phyloP scores from a whole-genome alignment of 192 early-diverging fungal genomes.

The Backusella macrospora region DNA sequence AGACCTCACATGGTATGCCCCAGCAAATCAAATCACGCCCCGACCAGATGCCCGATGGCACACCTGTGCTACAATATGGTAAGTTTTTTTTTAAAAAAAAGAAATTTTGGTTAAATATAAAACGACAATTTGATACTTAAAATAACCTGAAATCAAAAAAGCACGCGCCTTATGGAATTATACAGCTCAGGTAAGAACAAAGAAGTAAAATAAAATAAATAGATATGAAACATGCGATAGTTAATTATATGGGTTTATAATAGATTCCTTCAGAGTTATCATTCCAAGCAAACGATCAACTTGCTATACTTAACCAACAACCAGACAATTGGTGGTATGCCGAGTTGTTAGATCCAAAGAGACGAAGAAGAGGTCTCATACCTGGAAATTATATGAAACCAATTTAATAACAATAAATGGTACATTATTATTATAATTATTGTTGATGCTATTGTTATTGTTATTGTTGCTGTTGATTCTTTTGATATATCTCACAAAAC shows the following conservation, averaged over 20 bases:
- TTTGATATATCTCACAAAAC: too few relatives aligned
- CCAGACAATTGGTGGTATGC: conserved; percentile 28
- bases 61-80: conserved; percentile 20
- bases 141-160: neutral
- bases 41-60: conserved; percentile 4
- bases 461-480: too few relatives aligned
- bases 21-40: neutral
- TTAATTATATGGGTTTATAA: too few relatives aligned
- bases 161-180: conserved; percentile 19
- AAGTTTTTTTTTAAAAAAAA: neutral
- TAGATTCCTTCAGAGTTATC: conserved; percentile 22
- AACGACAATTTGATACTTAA: neutral
- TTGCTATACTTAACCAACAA: conserved; percentile 30
- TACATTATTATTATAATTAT: too few relatives aligned
- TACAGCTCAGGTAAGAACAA: conserved; percentile 9
- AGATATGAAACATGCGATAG: neutral
- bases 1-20: conserved; percentile 7
- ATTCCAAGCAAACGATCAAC: conserved; percentile 15
- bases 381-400: conserved; percentile 32
- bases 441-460: too few relatives aligned
- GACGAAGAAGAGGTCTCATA: conserved; percentile 18
- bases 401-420: neutral
- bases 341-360: conserved; percentile 13
- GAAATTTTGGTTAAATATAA: neutral
- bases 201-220: neutral